These are phyloP conservation scores for Teratosphaeriaceae sp. DNA, from an alignment of 2,329 filamentous ascomycete genomes.

Conservation along the genomic window DNA sequence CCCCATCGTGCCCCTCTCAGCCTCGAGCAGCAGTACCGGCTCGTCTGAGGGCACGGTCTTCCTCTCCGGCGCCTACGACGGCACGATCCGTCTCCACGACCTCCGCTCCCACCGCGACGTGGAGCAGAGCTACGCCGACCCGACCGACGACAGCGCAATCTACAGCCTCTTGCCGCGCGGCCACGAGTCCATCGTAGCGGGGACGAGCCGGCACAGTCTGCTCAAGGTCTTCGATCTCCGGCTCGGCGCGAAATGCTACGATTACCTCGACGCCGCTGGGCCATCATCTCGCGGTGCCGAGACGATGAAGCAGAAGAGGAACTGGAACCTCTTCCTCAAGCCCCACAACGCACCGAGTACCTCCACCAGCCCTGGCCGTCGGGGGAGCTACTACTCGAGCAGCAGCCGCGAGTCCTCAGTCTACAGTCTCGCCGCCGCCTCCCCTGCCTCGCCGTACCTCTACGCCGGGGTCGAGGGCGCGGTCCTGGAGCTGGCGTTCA, in stretches of 20 bases:
- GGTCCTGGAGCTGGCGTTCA: conserved; percentile 39
- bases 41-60: conserved; percentile 45
- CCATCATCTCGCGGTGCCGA: not conserved
- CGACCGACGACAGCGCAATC: conserved; percentile 51
- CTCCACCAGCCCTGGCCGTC: conserved; percentile 13
- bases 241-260: conserved; percentile 32
- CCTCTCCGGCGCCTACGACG: conserved; percentile 55
- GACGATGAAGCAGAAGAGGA: not conserved
- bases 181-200: conserved; percentile 51
- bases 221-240: conserved; percentile 59
- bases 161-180: conserved; percentile 54
- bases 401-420: conserved; percentile 31
- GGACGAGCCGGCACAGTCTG: conserved; percentile 50
- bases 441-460: conserved; percentile 36
- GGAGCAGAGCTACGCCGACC: conserved; percentile 46
- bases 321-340: conserved; percentile 44
- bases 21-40: conserved; percentile 17
- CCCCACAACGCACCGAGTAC: conserved; percentile 19
- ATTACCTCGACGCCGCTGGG: conserved; percentile 23
- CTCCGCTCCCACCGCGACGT: conserved; percentile 45
- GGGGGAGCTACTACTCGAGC: conserved; percentile 19
- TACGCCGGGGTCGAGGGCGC: conserved; percentile 44
- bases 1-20: conserved; percentile 37
- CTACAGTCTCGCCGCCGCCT: conserved; percentile 43
- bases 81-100: conserved; percentile 53